Evolutionary conservation across 371 early-diverging fungal genomes (phyloP).

Genomic region (Mucor lusitanicus): DNA sequence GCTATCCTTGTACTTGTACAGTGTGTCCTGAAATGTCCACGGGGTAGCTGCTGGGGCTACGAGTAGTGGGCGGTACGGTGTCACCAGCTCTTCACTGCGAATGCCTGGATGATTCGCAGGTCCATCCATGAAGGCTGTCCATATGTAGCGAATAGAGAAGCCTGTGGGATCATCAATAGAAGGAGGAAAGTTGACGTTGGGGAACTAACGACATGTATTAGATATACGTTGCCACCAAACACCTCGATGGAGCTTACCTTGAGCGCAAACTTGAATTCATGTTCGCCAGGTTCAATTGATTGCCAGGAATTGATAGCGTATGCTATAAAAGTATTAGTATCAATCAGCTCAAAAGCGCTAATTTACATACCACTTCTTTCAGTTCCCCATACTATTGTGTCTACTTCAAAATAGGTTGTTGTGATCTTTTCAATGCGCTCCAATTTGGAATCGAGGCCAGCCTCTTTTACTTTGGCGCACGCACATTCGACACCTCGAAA

Average conservation of each 20-base stretch:
- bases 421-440: constrained; percentile 12
- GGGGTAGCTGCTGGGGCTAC: constrained; percentile 21
- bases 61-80: constrained; percentile 30
- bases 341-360: neutral
- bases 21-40: constrained; percentile 25
- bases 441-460: neutral
- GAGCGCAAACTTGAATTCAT: constrained; percentile 48
- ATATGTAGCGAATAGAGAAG: constrained; percentile 39
- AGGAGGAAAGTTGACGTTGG: constrained; percentile 41
- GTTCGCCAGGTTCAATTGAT: constrained; percentile 34
- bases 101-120: constrained; percentile 31
- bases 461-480: constrained; percentile 13
- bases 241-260: constrained; percentile 30
- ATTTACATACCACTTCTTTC: constrained; percentile 12
- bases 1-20: constrained; percentile 12
- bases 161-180: constrained; percentile 34
- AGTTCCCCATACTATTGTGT: constrained; percentile 12
- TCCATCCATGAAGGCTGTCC: constrained; percentile 53
- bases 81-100: constrained; percentile 25
- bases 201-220: constrained; percentile 20
- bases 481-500: constrained; percentile 19
- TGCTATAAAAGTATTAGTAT: neutral
- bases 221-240: neutral
- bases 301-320: constrained; percentile 36
- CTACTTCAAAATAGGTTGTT: constrained; percentile 18